phyloP scores from a whole-genome alignment of 2,329 filamentous ascomycete genomes.

The Phoma sp. region DNA sequence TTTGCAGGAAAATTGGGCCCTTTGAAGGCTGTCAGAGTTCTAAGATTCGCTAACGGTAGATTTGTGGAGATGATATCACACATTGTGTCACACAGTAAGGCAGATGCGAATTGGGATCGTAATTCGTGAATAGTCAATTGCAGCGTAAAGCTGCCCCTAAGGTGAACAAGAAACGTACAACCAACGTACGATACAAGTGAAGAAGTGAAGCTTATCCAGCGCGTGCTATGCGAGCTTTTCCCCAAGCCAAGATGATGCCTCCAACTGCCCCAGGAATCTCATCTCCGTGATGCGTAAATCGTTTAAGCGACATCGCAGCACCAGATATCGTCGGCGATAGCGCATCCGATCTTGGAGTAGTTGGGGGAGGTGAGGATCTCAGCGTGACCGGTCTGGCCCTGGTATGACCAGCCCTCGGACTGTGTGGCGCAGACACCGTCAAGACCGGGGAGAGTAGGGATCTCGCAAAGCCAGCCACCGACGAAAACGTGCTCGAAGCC shows the following conservation, averaged over 20 bases:
- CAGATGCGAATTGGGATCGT: constrained; percentile 16
- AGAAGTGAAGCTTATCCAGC: constrained; percentile 20
- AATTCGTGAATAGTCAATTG: constrained; percentile 24
- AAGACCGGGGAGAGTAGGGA: constrained; percentile 34
- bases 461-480: constrained; percentile 48
- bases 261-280: constrained; percentile 10
- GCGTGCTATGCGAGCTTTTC: constrained; percentile 19
- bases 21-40: background rate
- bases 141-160: constrained; percentile 18
- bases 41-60: background rate
- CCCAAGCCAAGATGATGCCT: constrained; percentile 18
- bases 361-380: constrained; percentile 36
- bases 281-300: constrained; percentile 14
- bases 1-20: background rate
- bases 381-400: constrained; percentile 43
- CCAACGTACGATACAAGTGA: constrained; percentile 27
- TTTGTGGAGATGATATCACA: constrained; percentile 4
- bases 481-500: constrained; percentile 43
- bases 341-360: constrained; percentile 44
- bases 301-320: constrained; percentile 43
- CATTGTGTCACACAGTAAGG: constrained; percentile 2
- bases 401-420: constrained; percentile 40
- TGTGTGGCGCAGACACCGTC: constrained; percentile 31
- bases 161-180: constrained; percentile 32
- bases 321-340: constrained; percentile 35